Base-by-base conservation (phyloP, 768 basidiomycete genomes). In the Lactarius tabidus region DNA sequence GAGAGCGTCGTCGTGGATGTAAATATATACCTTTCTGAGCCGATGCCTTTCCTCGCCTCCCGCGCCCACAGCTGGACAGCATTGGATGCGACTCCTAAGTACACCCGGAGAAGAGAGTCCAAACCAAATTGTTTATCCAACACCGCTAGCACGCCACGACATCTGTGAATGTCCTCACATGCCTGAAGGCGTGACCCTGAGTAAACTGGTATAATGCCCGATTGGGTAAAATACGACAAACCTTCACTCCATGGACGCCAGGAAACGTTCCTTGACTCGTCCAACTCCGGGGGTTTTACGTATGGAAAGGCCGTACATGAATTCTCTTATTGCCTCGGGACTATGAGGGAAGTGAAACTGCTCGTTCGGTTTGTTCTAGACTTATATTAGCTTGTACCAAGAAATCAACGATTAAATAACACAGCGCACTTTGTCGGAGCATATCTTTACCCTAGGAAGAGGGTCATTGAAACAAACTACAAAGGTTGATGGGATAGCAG, bases 301-400 rank as follows among this genome's bases (percentile, higher is more conserved):
- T 52, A 97, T 92, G 0, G 93, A 82, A 18, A 98, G 82, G 56
- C 88, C 84, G 23, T 77, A 79, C 88, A 93, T 93, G 74, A 97
- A 98, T 0, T 77, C 76, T 56, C 82, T 81, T 69, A 98, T 88
- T 9, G 81, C 77, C 33, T 84, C 72, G 2, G 81, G 74, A 31
- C 89, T 82, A 70, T 89, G 92, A 2, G 84, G 76, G 28, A 97
- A 82, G 69, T 83, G 82, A 68, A 85, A 98, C 75, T 97, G 95
- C 15, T 94, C 95, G 71, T 96, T 92, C 2, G 95, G 95, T 76
- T 98, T 98, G 75, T 98, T 96, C 88, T 91, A 68, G 1, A n/a
- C n/a, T n/a, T 3, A 20, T 12, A 28, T 51, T 57, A 33, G 29
- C 28, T 51, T 18, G 28, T 18, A 35, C 6, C 39, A 56, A 45